phyloP scores from a whole-genome alignment of 805 yeast species.

The Scheffersomyces stipitis region DNA sequence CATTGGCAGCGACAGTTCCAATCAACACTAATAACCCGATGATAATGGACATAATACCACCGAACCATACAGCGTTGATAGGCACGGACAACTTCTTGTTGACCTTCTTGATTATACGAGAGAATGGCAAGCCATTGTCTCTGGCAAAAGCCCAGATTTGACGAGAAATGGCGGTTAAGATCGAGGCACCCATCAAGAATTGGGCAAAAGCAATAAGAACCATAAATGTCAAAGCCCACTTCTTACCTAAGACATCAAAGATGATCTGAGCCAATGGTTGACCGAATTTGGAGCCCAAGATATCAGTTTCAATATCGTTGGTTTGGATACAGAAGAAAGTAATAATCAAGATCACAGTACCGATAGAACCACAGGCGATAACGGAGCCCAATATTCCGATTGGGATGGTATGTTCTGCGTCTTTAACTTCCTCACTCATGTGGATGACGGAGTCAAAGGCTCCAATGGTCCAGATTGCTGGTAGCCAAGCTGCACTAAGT shows the following conservation, averaged over 20 bases:
- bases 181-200: conserved; percentile 33
- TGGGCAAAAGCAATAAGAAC: conserved; percentile 27
- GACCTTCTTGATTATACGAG: conserved; percentile 23
- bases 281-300: conserved; percentile 22
- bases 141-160: conserved; percentile 33
- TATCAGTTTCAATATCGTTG: conserved; percentile 18
- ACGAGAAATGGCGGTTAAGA: conserved; percentile 26
- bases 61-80: conserved; percentile 28
- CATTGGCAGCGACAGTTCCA: conserved; percentile 44
- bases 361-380: conserved; percentile 24
- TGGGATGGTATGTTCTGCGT: conserved; percentile 28
- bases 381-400: conserved; percentile 31
- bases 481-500: conserved; percentile 24
- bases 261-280: conserved; percentile 32
- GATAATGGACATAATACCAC: conserved; percentile 33
- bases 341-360: conserved; percentile 23
- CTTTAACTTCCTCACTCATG: conserved; percentile 29
- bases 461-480: conserved; percentile 35
- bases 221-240: conserved; percentile 31
- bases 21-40: conserved; percentile 41
- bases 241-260: conserved; percentile 28
- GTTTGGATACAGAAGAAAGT: conserved; percentile 22
- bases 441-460: conserved; percentile 35
- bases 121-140: conserved; percentile 31
- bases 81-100: conserved; percentile 25